Evolutionary conservation across 768 basidiomycete species (phyloP), one percentile per base, ranked within the genome.

Genomic region (Russula emetica): DNA sequence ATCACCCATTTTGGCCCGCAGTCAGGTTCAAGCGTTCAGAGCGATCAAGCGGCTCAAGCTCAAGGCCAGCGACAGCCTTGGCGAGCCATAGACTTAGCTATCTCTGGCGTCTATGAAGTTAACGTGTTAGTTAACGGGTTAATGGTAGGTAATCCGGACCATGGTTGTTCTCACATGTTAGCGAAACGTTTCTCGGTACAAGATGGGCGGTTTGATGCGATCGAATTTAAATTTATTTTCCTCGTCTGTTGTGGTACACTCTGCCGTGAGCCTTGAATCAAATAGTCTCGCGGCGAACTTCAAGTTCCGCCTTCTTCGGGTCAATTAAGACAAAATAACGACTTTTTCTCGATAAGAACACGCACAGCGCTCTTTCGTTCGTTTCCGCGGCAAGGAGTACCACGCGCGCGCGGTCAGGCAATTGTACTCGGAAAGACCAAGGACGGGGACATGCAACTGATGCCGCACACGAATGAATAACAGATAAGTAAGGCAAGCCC

Each of bases 291-390:
- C 53, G 24, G 38, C 14, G 38, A 18, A 16, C 38, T 40, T 18
- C 38, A 47, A 44, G 16, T 14, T 61, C 60, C 60, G 60, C 60
- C 34, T 10, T 61, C 53, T 36, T 61, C 60, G 60, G 60, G 53
- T 36, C 9, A 45, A 55, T 55, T 38, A 36, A 55, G 26, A 42
- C 52, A 28, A 36, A 36, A 54, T 47, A 61, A 54, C 30, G 28
- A 45, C 4, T 26, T 47, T 47, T 24, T 45, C 44, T 20, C 42
- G 30, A 53, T 32, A 52, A 44, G 40, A 52, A 32, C 6, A 18
- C 5, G 13, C 7, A 20, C 30, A 20, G 55, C 20, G 3, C 53
- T 55, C 20, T 40, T 55, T 49, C 18, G 18, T 55, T 49, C 18
- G 34, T 49, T 47, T 49, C 45, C 36, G 47, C 47, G 22, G 45